Conservation (phyloP, 1,284 basidiomycete genomes). For the Kwoniella shivajii region DNA sequence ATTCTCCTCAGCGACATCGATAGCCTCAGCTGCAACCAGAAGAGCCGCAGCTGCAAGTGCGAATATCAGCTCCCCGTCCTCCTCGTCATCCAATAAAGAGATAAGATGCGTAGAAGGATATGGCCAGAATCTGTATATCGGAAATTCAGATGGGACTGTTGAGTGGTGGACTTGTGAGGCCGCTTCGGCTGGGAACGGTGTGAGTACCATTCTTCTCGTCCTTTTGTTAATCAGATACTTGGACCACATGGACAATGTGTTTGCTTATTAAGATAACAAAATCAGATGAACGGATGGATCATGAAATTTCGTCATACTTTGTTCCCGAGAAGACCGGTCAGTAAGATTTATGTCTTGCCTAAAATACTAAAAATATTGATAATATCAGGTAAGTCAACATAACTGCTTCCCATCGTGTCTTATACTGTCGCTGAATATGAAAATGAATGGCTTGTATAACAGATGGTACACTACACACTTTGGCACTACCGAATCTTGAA, state of each 20-base stretch:
- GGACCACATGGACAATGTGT: too few relatives aligned
- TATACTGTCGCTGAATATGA: not conserved
- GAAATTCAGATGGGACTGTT: slow-evolving; percentile 51
- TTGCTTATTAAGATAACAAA: not conserved
- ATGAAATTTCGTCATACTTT: slow-evolving; percentile 48
- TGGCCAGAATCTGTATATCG: slow-evolving; percentile 52
- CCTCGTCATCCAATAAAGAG: slow-evolving; percentile 22
- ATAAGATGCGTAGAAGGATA: slow-evolving; percentile 52
- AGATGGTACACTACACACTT: slow-evolving; percentile 77
- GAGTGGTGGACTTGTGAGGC: slow-evolving; percentile 53
- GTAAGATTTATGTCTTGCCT: slow-evolving; percentile 74
- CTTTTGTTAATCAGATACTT: too few relatives aligned
- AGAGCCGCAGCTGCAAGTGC: slow-evolving; percentile 34
- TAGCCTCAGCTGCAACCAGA: slow-evolving; percentile 41
- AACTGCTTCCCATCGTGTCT: not conserved
- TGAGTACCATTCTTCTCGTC: slow-evolving; percentile 13
- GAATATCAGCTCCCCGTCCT: not conserved
- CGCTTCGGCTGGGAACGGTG: slow-evolving; percentile 26
- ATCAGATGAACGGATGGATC: slow-evolving; percentile 41
- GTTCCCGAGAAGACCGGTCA: slow-evolving; percentile 60
- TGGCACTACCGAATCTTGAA: slow-evolving; percentile 75
- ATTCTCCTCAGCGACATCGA: slow-evolving; percentile 42
- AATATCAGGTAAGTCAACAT: slow-evolving; percentile 66
- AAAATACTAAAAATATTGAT: slow-evolving; percentile 71
- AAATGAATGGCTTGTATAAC: not conserved